Evolutionary conservation across 2,329 filamentous ascomycete species (phyloP).

Genomic region (Sordariomycetes sp.): DNA sequence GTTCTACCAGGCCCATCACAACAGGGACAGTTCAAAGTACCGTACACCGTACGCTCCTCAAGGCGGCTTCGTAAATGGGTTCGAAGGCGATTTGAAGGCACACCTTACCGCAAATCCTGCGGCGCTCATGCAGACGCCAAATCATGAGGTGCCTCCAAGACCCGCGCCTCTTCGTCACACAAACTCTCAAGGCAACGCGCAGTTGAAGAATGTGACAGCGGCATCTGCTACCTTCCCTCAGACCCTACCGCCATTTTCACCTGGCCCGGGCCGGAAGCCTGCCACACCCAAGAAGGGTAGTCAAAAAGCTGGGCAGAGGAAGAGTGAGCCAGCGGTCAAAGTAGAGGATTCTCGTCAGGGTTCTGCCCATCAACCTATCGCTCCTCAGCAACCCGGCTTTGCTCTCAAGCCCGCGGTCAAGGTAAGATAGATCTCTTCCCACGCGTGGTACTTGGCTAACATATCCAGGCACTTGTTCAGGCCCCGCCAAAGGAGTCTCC

Average conservation of each 20-base stretch:
- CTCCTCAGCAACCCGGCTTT: too few relatives aligned
- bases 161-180: background rate
- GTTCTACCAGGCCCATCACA: conserved; percentile 52
- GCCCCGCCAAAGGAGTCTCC: conserved; percentile 27
- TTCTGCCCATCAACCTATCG: too few relatives aligned
- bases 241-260: too few relatives aligned
- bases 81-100: conserved; percentile 41
- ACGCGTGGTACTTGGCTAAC: background rate
- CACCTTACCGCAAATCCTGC: conserved; percentile 28
- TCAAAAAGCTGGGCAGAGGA: too few relatives aligned
- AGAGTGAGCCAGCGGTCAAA: background rate
- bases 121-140: conserved; percentile 17
- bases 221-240: too few relatives aligned
- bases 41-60: conserved; percentile 48
- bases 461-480: background rate
- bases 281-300: too few relatives aligned
- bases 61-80: conserved; percentile 53
- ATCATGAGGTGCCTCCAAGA: conserved; percentile 6
- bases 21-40: conserved; percentile 47
- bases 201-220: too few relatives aligned
- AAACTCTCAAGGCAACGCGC: too few relatives aligned
- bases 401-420: too few relatives aligned
- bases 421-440: background rate
- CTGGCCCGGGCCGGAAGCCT: too few relatives aligned
- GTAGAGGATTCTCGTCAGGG: too few relatives aligned